Evolutionary conservation across 2,329 filamentous ascomycete species (phyloP).

Genomic region (Penicillium oxalicum): DNA sequence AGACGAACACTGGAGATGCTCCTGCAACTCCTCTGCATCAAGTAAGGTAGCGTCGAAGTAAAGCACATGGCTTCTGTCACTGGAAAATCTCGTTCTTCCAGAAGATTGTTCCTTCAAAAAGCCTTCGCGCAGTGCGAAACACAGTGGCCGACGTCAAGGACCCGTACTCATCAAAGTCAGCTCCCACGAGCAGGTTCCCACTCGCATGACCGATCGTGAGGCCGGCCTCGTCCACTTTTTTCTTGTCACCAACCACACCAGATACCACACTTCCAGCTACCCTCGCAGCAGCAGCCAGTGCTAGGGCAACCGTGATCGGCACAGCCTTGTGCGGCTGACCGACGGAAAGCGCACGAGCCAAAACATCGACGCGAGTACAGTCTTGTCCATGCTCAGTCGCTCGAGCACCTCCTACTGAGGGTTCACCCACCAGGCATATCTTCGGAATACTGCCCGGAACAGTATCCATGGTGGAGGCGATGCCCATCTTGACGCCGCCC

Average conservation of each 20-base stretch:
- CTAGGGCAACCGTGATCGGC: slow-evolving; percentile 51
- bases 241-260: slow-evolving; percentile 20
- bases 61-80: no score
- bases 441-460: slow-evolving; percentile 56
- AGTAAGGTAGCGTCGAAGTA: no score
- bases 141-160: slow-evolving; percentile 38
- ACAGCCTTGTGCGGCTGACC: slow-evolving; percentile 53
- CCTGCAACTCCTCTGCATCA: no score
- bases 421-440: slow-evolving; percentile 50
- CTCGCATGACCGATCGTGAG: slow-evolving; percentile 44
- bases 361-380: slow-evolving; percentile 37
- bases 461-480: slow-evolving; percentile 42
- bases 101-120: slow-evolving; percentile 45
- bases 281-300: slow-evolving; percentile 45
- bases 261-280: slow-evolving; percentile 40
- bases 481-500: slow-evolving; percentile 57
- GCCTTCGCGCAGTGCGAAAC: slow-evolving; percentile 44
- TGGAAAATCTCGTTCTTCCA: slow-evolving; percentile 25
- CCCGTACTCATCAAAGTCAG: slow-evolving; percentile 34
- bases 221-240: slow-evolving; percentile 29
- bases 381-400: slow-evolving; percentile 15
- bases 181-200: slow-evolving; percentile 42
- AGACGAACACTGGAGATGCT: no score
- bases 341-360: slow-evolving; percentile 50
- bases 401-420: slow-evolving; percentile 8